phyloP scores from a whole-genome alignment of 2,329 filamentous ascomycete species.

The Penicillium sp. region DNA sequence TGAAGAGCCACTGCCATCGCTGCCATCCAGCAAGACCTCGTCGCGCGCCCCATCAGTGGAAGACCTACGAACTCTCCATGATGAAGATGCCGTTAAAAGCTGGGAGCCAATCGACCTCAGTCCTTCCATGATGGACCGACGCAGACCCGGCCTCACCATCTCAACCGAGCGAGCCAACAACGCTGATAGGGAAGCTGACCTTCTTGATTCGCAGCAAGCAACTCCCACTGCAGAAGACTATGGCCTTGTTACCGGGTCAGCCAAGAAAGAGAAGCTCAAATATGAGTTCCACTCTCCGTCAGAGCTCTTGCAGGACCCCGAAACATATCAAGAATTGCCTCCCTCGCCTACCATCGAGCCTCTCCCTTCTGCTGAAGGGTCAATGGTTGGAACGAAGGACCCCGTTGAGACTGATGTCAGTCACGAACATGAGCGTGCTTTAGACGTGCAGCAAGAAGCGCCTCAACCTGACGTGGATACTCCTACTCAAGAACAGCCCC shows the following conservation, averaged over 20 bases:
- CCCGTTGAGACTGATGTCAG: slow-evolving; percentile 15
- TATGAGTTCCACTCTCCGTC: slow-evolving; percentile 50
- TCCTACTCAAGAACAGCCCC: slow-evolving; percentile 14
- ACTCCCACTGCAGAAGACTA: slow-evolving; percentile 64
- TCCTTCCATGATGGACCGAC: slow-evolving; percentile 23
- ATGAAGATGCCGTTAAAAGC: slow-evolving; percentile 27
- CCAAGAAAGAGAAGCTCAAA: slow-evolving; percentile 41
- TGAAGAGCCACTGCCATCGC: slow-evolving; percentile 48
- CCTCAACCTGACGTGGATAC: slow-evolving; percentile 8
- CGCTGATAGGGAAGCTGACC: slow-evolving; percentile 40
- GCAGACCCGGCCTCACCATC: slow-evolving; percentile 28
- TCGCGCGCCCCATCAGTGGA: slow-evolving; percentile 49
- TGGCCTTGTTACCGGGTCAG: slow-evolving; percentile 24
- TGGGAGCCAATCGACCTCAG: slow-evolving; percentile 33
- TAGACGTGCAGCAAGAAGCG: slow-evolving; percentile 19
- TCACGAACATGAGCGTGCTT: slow-evolving; percentile 12
- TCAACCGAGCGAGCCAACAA: slow-evolving; percentile 36
- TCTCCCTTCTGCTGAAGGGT: slow-evolving; percentile 34
- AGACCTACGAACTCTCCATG: slow-evolving; percentile 33
- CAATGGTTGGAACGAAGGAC: slow-evolving; percentile 26
- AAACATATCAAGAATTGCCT: slow-evolving; percentile 24
- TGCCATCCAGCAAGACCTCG: slow-evolving; percentile 52
- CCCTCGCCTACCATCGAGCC: slow-evolving; percentile 20
- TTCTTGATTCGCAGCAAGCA: slow-evolving; percentile 61
- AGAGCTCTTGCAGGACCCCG: slow-evolving; percentile 44